Conservation (phyloP, 2,329 filamentous ascomycete genomes). For the Fusarium acutatum region DNA sequence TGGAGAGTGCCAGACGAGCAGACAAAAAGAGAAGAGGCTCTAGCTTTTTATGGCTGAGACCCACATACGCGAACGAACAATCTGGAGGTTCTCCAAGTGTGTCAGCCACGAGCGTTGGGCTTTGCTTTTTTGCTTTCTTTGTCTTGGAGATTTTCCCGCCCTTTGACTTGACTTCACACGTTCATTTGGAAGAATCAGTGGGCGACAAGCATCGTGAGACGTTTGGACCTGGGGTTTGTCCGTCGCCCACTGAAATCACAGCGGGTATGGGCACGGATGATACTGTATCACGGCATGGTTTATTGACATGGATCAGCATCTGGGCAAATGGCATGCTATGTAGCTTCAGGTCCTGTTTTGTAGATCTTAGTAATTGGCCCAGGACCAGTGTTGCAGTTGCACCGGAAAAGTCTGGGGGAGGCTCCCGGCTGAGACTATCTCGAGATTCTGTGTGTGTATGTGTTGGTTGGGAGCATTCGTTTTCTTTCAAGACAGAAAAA, state of each 20-base stretch:
- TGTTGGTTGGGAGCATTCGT: not conserved
- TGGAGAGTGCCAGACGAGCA: conserved; percentile 1
- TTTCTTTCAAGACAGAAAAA: not conserved
- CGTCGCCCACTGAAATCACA: not conserved
- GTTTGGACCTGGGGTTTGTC: conserved; percentile 15
- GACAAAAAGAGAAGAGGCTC: not conserved
- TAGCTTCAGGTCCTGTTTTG: conserved; percentile 4
- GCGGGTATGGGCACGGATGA: conserved; percentile 12
- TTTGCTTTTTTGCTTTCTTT: not conserved
- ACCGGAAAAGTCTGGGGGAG: conserved; percentile 9
- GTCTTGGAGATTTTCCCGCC: not conserved
- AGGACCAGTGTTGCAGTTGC: not conserved
- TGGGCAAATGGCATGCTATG: not conserved
- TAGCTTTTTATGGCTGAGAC: not conserved
- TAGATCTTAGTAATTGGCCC: conserved; percentile 11
- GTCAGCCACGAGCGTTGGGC: conserved; percentile 34
- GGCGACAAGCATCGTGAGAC: conserved; percentile 31
- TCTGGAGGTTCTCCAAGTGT: conserved; percentile 13
- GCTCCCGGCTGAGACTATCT: not conserved
- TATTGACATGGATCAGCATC: not conserved
- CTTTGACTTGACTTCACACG: not conserved
- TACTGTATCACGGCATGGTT: conserved; percentile 8
- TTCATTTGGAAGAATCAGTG: not conserved
- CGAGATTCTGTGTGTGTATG: not conserved
- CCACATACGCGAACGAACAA: conserved; percentile 17